Conservation (phyloP, 2,329 filamentous ascomycete species). For the Trichoderma citrinoviride region DNA sequence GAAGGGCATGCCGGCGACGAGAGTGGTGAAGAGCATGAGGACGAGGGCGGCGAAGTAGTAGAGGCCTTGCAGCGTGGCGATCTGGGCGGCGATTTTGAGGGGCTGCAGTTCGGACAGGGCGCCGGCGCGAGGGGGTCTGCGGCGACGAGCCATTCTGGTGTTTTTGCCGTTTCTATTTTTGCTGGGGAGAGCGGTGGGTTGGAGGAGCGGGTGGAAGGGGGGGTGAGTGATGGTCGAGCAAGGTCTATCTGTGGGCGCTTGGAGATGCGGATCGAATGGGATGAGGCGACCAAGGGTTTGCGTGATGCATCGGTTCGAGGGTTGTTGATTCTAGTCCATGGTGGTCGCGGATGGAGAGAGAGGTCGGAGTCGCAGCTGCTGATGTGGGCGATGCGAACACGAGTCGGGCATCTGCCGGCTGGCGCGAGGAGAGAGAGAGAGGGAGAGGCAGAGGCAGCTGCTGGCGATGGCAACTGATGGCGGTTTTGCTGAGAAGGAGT, state of each 20-base stretch:
- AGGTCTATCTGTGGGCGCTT: not conserved
- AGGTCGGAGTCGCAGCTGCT: not conserved
- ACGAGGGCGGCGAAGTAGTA: constrained; percentile 54
- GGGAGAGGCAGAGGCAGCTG: not conserved
- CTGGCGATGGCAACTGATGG: not conserved
- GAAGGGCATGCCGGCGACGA: constrained; percentile 57
- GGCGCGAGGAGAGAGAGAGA: too few species aligned
- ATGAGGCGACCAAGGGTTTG: not conserved
- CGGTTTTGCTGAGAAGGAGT: not conserved
- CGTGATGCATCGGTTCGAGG: constrained; percentile 2
- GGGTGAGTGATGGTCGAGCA: not conserved
- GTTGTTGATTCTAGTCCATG: not conserved
- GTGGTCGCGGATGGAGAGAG: not conserved
- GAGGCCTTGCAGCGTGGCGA: constrained; percentile 54
- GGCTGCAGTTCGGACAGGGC: constrained; percentile 61
- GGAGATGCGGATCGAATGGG: not conserved
- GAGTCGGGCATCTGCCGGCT: not conserved
- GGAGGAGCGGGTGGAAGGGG: not conserved
- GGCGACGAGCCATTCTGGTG: constrained; percentile 50
- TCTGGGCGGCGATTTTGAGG: constrained; percentile 58
- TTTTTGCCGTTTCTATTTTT: not conserved
- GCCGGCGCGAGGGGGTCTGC: constrained; percentile 58
- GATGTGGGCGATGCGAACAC: not conserved
- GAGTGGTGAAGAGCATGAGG: constrained; percentile 56
- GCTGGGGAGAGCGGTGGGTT: not conserved